Base-by-base conservation (phyloP, 2,329 filamentous ascomycete genomes). In the Aspergillus tubingensis region DNA sequence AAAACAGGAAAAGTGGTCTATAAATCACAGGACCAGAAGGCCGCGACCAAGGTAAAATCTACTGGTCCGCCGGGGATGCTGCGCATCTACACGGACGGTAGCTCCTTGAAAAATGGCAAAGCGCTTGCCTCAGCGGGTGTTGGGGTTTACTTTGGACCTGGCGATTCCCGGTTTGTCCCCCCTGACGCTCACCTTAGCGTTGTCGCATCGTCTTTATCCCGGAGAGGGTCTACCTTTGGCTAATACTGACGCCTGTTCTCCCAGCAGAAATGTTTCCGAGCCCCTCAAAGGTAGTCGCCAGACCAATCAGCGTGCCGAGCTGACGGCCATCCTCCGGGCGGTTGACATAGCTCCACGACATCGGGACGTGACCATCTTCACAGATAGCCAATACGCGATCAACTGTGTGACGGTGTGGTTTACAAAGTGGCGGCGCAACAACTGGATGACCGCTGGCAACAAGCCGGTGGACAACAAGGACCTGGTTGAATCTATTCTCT, bases 231-330 rank as follows among this genome's bases (percentile, higher is more conserved):
- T 21, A 13, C 50, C 7, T 23, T 13, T 5, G 19, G 15, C 17
- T 8, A 21, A 15, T 10, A 70, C 71, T 73, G 55, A 75, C 62
- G 41, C 65, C 56, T 54, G 15, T 10, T 39, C 56, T 60, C 62
- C 64, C 43, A 72, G 75, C 69, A 88, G 86, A 67, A 90, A 90
- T 69, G 77, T 96, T 23, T 91, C 91, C 11, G 92, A 96, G 76
- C 86, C 88, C 3, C 84, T 97, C 2, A 77, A 82, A 54, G 92
- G 92, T 54, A 81, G 83, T 15, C 82, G 83, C 8, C 95, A 98
- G 77, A 98, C 95, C 0, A 99, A 99, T 74, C 92, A 98, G 75
- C 90, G 95, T 3, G 95, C 94, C n/a, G 95, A 99, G 79, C 82
- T 99, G 60, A 93, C 91, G 23, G 95, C 92, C 7, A 89, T 98